These are phyloP conservation scores for Amanita rubescens DNA, from an alignment of 768 basidiomycete genomes.

Conservation along the genomic window DNA sequence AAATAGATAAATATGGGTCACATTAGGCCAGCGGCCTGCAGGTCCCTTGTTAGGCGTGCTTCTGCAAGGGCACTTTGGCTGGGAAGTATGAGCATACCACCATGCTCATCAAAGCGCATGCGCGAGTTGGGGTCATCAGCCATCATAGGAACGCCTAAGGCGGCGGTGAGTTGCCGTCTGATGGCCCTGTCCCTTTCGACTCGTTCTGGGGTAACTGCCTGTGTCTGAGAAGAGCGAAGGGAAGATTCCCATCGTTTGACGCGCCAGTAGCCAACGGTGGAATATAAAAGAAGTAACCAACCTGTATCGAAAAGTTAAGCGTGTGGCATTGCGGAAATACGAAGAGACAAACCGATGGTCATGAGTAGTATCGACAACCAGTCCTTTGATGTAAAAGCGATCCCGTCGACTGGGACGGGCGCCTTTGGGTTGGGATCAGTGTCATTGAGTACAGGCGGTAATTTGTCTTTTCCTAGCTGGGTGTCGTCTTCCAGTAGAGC, in stretches of 20 bases:
- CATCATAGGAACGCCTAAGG: constrained; percentile 39
- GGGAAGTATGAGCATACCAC: constrained; percentile 21
- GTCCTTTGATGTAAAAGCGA: constrained; percentile 55
- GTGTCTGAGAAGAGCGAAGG: constrained; percentile 38
- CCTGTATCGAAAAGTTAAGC: constrained; percentile 34
- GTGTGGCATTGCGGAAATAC: background rate
- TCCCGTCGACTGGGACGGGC: constrained; percentile 18
- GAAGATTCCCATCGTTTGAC: constrained; percentile 80
- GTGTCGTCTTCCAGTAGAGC: constrained; percentile 22
- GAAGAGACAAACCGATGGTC: constrained; percentile 54
- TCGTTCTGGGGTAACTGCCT: constrained; percentile 22
- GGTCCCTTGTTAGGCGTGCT: constrained; percentile 38
- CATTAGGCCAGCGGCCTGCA: constrained; percentile 49
- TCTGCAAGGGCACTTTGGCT: constrained; percentile 31
- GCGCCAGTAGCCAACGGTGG: constrained; percentile 74
- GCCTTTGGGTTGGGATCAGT: constrained; percentile 15
- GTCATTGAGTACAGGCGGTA: background rate
- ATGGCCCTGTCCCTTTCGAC: constrained; percentile 41
- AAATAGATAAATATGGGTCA: constrained; percentile 18
- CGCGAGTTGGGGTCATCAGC: constrained; percentile 1
- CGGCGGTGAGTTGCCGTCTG: constrained; percentile 41
- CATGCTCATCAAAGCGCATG: constrained; percentile 17
- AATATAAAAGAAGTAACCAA: constrained; percentile 89
- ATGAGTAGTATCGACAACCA: constrained; percentile 92
- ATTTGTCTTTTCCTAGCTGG: background rate